Conservation (phyloP, 2,329 filamentous ascomycete species). For the Talaromyces islandicus region DNA sequence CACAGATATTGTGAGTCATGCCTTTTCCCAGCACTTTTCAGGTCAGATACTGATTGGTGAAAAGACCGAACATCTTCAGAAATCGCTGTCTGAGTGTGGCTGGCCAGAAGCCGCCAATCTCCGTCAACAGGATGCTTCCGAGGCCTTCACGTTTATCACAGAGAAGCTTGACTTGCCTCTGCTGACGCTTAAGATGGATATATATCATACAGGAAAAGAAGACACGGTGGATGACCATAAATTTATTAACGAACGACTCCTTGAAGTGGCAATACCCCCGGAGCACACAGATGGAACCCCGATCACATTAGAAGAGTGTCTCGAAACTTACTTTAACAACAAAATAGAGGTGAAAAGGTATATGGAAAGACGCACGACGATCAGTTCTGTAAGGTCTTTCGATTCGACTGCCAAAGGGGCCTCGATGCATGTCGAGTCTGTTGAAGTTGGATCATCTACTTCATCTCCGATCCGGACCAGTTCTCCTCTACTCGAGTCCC, state of each 20-base stretch:
- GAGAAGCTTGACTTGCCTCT: slow-evolving; percentile 82
- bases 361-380: slow-evolving; percentile 55
- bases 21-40: neutral
- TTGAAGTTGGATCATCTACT: slow-evolving; percentile 36
- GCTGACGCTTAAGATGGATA: slow-evolving; percentile 84
- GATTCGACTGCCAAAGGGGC: slow-evolving; percentile 33
- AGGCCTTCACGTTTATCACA: slow-evolving; percentile 92
- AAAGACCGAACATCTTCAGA: slow-evolving; percentile 75
- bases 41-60: slow-evolving; percentile 6
- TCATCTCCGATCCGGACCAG: slow-evolving; percentile 24
- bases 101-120: slow-evolving; percentile 73
- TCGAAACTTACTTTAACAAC: slow-evolving; percentile 94
- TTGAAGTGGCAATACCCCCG: slow-evolving; percentile 85
- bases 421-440: slow-evolving; percentile 36
- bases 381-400: slow-evolving; percentile 38
- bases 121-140: slow-evolving; percentile 91
- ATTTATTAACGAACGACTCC: slow-evolving; percentile 80
- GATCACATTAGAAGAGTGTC: slow-evolving; percentile 79
- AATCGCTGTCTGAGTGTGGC: slow-evolving; percentile 75
- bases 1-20: slow-evolving; percentile 62
- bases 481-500: slow-evolving; percentile 18
- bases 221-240: slow-evolving; percentile 85
- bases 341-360: slow-evolving; percentile 82
- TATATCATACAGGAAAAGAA: slow-evolving; percentile 85
- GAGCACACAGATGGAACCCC: slow-evolving; percentile 60